A percentile compares a stretch with the other conserved stretches of the same genome.
Conservation (phyloP, 352 stramenopile genomes). For the Thalassiosira exigua region DNA sequence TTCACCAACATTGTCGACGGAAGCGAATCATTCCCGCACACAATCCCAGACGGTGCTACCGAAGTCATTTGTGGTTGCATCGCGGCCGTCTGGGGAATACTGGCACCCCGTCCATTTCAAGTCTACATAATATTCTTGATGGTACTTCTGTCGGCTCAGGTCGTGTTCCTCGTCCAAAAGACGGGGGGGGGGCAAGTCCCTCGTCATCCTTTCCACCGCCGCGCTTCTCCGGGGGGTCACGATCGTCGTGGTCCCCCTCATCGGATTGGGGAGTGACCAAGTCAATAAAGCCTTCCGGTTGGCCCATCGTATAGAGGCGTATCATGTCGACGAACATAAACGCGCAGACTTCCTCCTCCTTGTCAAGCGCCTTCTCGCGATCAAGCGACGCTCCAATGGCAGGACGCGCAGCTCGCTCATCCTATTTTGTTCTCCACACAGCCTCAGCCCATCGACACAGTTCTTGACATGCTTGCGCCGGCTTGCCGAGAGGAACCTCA, state of each 20-base stretch:
- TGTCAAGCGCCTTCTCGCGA: background rate
- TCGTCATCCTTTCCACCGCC: slow-evolving; percentile 4
- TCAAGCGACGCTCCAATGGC: background rate
- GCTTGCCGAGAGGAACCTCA: slow-evolving; percentile 1
- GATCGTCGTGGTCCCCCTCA: slow-evolving; percentile 19
- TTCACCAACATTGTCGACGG: too few species aligned
- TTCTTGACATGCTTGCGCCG: background rate
- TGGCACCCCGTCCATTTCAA: background rate
- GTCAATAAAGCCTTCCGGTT: slow-evolving; percentile 5
- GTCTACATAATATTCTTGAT: background rate
- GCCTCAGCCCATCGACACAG: background rate
- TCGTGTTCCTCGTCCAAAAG: slow-evolving; percentile 28
- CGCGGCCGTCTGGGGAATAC: background rate
- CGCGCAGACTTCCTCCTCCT: background rate
- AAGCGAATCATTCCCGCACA: background rate
- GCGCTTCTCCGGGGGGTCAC: slow-evolving; percentile 21
- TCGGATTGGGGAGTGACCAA: slow-evolving; percentile 35
- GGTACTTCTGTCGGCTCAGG: background rate
- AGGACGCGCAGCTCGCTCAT: slow-evolving; percentile 5
- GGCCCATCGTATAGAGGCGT: slow-evolving; percentile 10
- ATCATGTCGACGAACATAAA: slow-evolving; percentile 38
- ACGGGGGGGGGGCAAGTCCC: slow-evolving; percentile 32
- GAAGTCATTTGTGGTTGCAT: background rate
- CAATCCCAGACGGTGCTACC: background rate
- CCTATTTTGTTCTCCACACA: slow-evolving; percentile 35